Base-by-base conservation (phyloP, 2,329 filamentous ascomycete genomes). In the Aspergillus sp. region DNA sequence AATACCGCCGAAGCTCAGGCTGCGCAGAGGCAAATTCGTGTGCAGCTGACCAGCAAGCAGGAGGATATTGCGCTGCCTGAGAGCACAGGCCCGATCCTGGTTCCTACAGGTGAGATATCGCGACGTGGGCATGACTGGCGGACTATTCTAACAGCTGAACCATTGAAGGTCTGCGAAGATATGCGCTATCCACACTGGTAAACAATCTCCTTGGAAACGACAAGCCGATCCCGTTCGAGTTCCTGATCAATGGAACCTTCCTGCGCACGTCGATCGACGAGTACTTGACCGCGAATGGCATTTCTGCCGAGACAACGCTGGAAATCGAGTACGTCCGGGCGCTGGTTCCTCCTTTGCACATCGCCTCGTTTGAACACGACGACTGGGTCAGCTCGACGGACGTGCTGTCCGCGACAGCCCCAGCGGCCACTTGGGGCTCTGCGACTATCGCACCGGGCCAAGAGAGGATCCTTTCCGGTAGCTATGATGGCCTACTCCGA, bases 371-470 rank as follows among this genome's bases (percentile, higher is more conserved):
- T 57, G 81, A 95, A 65, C 89, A 98, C 58, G 88, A 98, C 53
- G 91, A 96, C 60, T 98, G 91, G 91, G 83, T 98, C 30, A 85
- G 84, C 55, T 75, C 76, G 15, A 78, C 96, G 15, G 86, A 95
- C 57, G 74, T 93, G 4, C 67, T 93, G 15, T 88, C 86, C 0
- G 59, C 62, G 10, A 76, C 71, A 8, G 82, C 82, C 2, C 62
- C 67, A 5, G 74, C 78, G 2, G 77, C 71, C 13, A 55, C 58
- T 34, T 80, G 74, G 72, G 66, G 68, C 7, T 67, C 63, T 30
- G 66, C 71, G 10, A 47, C 47, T 10, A 48, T 66, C 29, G 58
- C 61, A 15, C 61, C 62, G 24, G 74, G 76, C 14, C 75, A 80
- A 43, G 77, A 83, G 49, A 69, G 83, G 41, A 80, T 96, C 39